Evolutionary conservation across 139 green algal species (phyloP).

Genomic region (Chlamydomonas schloesseri): DNA sequence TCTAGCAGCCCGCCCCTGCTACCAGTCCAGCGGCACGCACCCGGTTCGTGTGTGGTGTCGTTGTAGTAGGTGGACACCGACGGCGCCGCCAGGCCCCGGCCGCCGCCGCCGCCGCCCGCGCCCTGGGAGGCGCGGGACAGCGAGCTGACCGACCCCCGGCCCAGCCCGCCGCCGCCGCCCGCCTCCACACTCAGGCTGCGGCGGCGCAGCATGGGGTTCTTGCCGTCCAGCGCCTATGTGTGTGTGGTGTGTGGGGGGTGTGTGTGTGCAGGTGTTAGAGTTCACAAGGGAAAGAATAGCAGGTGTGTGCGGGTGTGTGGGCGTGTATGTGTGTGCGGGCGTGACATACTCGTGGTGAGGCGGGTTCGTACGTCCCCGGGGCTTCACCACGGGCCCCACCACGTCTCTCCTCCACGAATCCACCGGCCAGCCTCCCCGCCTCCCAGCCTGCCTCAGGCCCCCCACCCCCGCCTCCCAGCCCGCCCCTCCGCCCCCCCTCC

Average conservation of each 20-base stretch:
- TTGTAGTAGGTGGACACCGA: constrained; percentile 32
- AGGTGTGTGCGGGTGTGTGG: too few species aligned
- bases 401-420: too few species aligned
- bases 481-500: background rate
- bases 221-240: constrained; percentile 35
- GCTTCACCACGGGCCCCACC: too few species aligned
- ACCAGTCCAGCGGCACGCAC: background rate
- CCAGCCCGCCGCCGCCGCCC: background rate
- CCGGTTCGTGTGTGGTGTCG: constrained; percentile 16
- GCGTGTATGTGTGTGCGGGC: too few species aligned
- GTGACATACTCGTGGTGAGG: too few species aligned
- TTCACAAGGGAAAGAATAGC: too few species aligned
- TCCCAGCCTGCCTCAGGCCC: too few species aligned
- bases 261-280: too few species aligned
- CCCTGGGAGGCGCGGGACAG: background rate
- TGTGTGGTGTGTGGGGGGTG: too few species aligned
- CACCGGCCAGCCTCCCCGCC: too few species aligned
- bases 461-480: background rate
- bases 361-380: too few species aligned
- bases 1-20: too few species aligned
- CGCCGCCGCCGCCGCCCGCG: background rate
- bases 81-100: background rate
- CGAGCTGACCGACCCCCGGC: background rate
- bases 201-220: constrained; percentile 31
- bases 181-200: background rate